These are phyloP conservation scores for Ensete ventricosum DNA, from an alignment of 176 grass and related monocot genomes.

Conservation along the genomic window DNA sequence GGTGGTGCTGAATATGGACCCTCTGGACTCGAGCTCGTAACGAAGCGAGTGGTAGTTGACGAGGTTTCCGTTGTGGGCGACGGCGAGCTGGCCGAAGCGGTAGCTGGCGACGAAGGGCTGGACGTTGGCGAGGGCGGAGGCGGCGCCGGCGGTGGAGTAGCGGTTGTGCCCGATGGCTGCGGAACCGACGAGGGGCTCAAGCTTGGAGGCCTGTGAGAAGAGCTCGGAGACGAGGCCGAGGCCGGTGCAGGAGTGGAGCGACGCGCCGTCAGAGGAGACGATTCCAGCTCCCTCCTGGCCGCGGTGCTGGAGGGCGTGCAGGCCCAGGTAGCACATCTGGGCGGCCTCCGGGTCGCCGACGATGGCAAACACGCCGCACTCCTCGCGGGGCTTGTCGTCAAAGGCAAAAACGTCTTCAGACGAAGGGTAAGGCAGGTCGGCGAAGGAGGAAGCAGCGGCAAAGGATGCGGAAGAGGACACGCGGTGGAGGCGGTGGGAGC, in stretches of 20 bases:
- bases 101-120: constrained; percentile 89
- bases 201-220: constrained; percentile 41
- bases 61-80: constrained; percentile 88
- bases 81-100: constrained; percentile 67
- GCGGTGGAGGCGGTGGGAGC: not conserved
- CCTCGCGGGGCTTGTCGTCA: constrained; percentile 77
- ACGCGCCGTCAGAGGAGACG: constrained; percentile 27
- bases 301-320: constrained; percentile 89
- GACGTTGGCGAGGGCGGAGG: constrained; percentile 45
- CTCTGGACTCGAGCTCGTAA: constrained; percentile 49
- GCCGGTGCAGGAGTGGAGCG: constrained; percentile 44
- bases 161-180: constrained; percentile 70
- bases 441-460: not conserved
- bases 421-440: not conserved
- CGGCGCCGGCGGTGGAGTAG: constrained; percentile 69
- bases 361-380: constrained; percentile 88
- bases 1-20: constrained; percentile 86
- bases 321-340: constrained; percentile 56
- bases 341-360: constrained; percentile 70
- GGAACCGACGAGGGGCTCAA: constrained; percentile 43
- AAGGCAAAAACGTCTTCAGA: constrained; percentile 21
- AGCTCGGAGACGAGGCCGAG: constrained; percentile 76
- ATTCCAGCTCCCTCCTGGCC: constrained; percentile 89
- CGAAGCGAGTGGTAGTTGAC: constrained; percentile 65
- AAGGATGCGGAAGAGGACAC: constrained; percentile 13